Percentiles rank a stretch among this genome's conserved stretches.
phyloP scores from a whole-genome alignment of 805 yeast genomes.

The Phaffomyces opuntiae region DNA sequence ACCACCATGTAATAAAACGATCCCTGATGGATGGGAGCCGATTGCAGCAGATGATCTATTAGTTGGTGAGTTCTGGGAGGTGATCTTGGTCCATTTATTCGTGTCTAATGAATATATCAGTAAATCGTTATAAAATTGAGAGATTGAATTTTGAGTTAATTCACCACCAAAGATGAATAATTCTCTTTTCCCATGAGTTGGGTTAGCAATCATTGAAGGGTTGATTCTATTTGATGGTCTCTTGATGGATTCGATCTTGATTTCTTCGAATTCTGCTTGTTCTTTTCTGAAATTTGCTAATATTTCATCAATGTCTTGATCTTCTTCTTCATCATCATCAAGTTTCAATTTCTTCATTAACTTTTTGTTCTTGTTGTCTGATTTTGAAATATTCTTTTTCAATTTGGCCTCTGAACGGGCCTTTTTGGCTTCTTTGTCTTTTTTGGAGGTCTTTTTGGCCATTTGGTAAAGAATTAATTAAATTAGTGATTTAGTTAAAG shows the following conservation, averaged over 20 bases:
- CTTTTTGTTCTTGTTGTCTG: conserved; percentile 69
- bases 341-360: conserved; percentile 68
- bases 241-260: conserved; percentile 48
- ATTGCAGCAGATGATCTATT: conserved; percentile 92
- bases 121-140: conserved; percentile 78
- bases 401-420: conserved; percentile 80
- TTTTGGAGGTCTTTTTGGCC: conserved; percentile 85
- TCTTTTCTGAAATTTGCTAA: conserved; percentile 70
- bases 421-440: conserved; percentile 86
- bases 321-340: conserved; percentile 80
- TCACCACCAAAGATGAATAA: conserved; percentile 90
- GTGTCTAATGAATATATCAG: conserved; percentile 67
- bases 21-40: conserved; percentile 88
- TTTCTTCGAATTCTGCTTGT: conserved; percentile 72
- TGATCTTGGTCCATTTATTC: conserved; percentile 70
- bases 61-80: conserved; percentile 82
- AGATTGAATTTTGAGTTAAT: conserved; percentile 38
- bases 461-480: conserved; percentile 30
- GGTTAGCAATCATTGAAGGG: conserved; percentile 68
- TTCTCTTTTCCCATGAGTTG: conserved; percentile 70
- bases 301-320: conserved; percentile 78
- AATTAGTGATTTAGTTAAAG: not conserved
- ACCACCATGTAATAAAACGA: conserved; percentile 86
- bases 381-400: conserved; percentile 67
- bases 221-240: conserved; percentile 69